Conservation (phyloP, 208 protist genomes). For the Trypanosoma cruzi region DNA sequence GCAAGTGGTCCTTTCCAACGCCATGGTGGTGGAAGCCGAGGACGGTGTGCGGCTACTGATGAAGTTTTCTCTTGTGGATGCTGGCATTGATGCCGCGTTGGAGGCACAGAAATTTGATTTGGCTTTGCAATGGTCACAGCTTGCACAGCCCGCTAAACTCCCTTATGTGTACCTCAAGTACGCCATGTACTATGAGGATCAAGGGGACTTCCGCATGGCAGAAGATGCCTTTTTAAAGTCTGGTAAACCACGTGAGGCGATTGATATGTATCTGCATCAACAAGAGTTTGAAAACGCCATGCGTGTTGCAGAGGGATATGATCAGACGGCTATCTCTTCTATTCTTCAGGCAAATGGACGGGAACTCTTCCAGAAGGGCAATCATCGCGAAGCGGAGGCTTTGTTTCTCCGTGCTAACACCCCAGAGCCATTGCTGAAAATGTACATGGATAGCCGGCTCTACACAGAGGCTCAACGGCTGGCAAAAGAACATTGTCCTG, state of each 20-base stretch:
- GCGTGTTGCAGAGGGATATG: slow-evolving; percentile 95
- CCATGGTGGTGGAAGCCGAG: slow-evolving; percentile 93
- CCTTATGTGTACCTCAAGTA: slow-evolving; percentile 97
- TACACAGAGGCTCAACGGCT: slow-evolving; percentile 94
- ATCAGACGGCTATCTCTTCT: slow-evolving; percentile 79
- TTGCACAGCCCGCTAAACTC: slow-evolving; percentile 92
- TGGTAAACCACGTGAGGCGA: slow-evolving; percentile 95
- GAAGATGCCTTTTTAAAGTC: slow-evolving; percentile 97
- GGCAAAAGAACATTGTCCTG: slow-evolving; percentile 89
- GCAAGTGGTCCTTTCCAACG: slow-evolving; percentile 95
- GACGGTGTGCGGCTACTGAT: slow-evolving; percentile 94
- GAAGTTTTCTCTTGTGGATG: slow-evolving; percentile 95
- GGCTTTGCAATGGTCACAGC: slow-evolving; percentile 93
- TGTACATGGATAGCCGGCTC: slow-evolving; percentile 95
- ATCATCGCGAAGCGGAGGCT: slow-evolving; percentile 92
- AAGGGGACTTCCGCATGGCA: slow-evolving; percentile 94
- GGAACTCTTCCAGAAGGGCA: slow-evolving; percentile 84
- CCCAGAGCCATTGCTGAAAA: slow-evolving; percentile 92
- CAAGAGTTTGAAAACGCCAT: slow-evolving; percentile 97
- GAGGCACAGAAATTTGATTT: slow-evolving; percentile 94
- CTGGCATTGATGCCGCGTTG: slow-evolving; percentile 96
- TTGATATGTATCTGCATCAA: slow-evolving; percentile 97
- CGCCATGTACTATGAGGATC: slow-evolving; percentile 97
- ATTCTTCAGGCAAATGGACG: slow-evolving; percentile 93
- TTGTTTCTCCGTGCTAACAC: slow-evolving; percentile 93